phyloP scores from a whole-genome alignment of 164 flowering plant genomes.

The Macadamia tetraphylla region DNA sequence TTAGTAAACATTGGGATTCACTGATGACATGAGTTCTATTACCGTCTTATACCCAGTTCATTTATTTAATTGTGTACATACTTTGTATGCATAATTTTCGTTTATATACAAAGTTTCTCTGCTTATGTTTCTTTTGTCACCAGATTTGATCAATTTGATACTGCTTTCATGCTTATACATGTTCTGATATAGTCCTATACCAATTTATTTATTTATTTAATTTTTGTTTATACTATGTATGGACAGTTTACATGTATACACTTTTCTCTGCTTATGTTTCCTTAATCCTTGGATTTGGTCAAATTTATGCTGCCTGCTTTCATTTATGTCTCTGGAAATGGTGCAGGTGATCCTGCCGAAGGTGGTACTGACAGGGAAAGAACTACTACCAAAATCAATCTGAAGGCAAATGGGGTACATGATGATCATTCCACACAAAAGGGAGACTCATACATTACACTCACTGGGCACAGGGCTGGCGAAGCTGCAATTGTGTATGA shows the following conservation, averaged over 20 bases:
- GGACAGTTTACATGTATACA: no score
- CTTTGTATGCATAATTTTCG: no score
- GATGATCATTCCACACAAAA: constrained; percentile 37
- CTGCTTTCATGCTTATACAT: no score
- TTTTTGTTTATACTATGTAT: neutral
- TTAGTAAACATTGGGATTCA: no score
- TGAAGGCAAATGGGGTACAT: constrained; percentile 51
- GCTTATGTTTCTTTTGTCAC: no score
- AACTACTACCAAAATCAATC: constrained; percentile 19
- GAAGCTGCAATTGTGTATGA: constrained; percentile 89
- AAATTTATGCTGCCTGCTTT: neutral
- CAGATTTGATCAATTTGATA: no score
- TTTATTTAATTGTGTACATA: no score
- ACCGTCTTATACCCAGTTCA: no score
- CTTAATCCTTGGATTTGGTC: neutral
- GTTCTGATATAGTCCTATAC: neutral
- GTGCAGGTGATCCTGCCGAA: constrained; percentile 39
- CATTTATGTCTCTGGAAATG: neutral
- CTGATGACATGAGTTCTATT: no score
- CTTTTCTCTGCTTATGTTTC: no score
- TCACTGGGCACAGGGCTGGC: constrained; percentile 76
- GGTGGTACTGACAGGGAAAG: constrained; percentile 32
- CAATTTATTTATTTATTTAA: neutral
- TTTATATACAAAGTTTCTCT: no score
- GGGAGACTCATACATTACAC: constrained; percentile 51